phyloP scores from a whole-genome alignment of 371 early-diverging fungal species.

The Mortierella sp. region DNA sequence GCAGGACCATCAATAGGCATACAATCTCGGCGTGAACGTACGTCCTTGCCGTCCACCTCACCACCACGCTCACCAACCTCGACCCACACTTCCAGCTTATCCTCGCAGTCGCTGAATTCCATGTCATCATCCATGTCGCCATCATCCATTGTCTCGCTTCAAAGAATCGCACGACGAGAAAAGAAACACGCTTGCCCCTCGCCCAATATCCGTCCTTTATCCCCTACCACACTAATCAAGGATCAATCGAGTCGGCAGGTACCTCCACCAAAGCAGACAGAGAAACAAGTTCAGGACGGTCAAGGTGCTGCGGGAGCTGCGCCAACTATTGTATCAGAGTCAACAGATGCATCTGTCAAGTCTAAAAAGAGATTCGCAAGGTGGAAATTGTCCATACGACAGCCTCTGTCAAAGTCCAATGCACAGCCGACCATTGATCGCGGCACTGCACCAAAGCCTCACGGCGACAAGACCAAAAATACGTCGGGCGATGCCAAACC shows the following conservation, averaged over 20 bases:
- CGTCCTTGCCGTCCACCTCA: constrained; percentile 2
- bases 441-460: neutral
- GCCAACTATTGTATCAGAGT: neutral
- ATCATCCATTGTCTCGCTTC: constrained; percentile 32
- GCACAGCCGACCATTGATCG: neutral
- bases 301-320: neutral
- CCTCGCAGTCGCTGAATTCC: constrained; percentile 24
- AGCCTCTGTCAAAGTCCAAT: constrained; percentile 4
- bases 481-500: neutral
- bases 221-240: neutral
- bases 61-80: constrained; percentile 20
- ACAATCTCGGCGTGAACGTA: neutral
- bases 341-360: neutral
- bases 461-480: neutral
- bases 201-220: neutral
- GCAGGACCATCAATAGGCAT: constrained; percentile 1
- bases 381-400: constrained; percentile 33
- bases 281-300: neutral
- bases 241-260: neutral
- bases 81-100: constrained; percentile 2
- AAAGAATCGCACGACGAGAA: constrained; percentile 31
- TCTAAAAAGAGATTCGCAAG: constrained; percentile 19
- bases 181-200: constrained; percentile 16
- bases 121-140: constrained; percentile 39
- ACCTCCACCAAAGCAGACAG: neutral